Evolutionary conservation across 169 alveolate genomes (phyloP), one percentile per base, ranked within the genome.

Genomic region (Eimeria necatrix): DNA sequence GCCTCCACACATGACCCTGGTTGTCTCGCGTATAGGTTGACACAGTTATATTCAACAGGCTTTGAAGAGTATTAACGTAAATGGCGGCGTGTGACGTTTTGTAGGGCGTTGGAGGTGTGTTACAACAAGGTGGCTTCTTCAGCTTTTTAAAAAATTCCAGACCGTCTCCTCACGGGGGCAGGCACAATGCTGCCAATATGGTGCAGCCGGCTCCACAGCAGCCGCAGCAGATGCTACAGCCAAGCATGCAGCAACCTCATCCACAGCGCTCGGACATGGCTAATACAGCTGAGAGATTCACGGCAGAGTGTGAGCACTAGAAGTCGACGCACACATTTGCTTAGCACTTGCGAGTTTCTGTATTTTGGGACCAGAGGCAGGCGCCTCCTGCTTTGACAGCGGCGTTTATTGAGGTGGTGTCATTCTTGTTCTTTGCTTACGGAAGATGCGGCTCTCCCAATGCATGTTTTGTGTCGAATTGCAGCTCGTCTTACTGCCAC

Each of bases 41-140:
- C 12, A 4, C 51, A 49, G 20, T 10, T 26, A 18, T 53, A 14
- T 4, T 22, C 52, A 4, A 14, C 26, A 0, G 90, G 73, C 71
- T 56, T 81, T 51, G 51, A 49, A 53, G 71, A 8, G 71, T 20
- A 64, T 81, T 4, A 3, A 49, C 24, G 80, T 16, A 49, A n/a
- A 20, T 56, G 78, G 59, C 7, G 78, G 7, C 61, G 22, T 80
- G 68, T 22, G 49, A 24, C 48, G 10, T 49, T 26, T 22, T 52
- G 74, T 32, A 68, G 87, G 91, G 78, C 26, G 90, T 53, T 22
- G 95, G 87, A 24, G 93, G 91, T 32, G 80, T 92, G 46, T 83
- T 80, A 48, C 90, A 60, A 18, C 95, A 92, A 70, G 95, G 95
- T 4, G 95, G 95, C 18, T 92, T 92, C 22, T 92, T 92, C 61